Evolutionary conservation across 2,329 filamentous ascomycete species (phyloP), one percentile per base, ranked within the genome.

Genomic region (Colletotrichum liriopes): DNA sequence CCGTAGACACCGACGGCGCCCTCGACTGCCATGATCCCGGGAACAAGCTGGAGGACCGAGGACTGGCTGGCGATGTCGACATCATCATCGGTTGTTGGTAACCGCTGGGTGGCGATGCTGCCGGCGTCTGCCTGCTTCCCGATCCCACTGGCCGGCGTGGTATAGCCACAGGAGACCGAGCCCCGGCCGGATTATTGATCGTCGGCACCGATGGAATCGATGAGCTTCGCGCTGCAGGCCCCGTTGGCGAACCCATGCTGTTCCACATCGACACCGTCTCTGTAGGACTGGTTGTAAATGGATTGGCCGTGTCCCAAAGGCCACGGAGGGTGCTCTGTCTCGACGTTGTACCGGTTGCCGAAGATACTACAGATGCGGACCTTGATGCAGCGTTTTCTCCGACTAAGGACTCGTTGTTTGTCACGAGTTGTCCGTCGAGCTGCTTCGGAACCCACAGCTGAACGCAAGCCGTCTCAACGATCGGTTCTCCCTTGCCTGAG

Each of bases 401-500:
- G 16, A 65, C 60, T 7, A 23, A 23, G 2, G 72, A 59, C 35
- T 71, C 71, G 26, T 66, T 69, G 47, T 65, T 73, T 5, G 65
- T 80, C 23, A 81, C 76, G 0, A 81, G 75, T 0, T 77, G 76
- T 0, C 78, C 79, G 3, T 75, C 75, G 0, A 77, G 68, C 43
- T 74, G 68, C 47, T 79, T 80, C 3, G 79, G 77, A 51, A 81
- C 73, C 80, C 80, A 81, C 41, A 81, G 76, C 23, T 81, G 80
- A 12, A 81, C 65, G 11, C 76, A 77, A 20, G 80, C 80, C 6
- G 73, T 69, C 64, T 81, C 79, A 18, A 77, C 70, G 1, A 80
- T 54, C 1, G 76, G 62, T 7, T 74, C 69, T 14, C 55, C 29
- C 20, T 49, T 45, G 14, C 77, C 77, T 3, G 75, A 74, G 2